Percentiles rank a stretch among this genome's conserved stretches.
These are phyloP conservation scores for Geoglossum cookeanum DNA, from an alignment of 2,329 filamentous ascomycete species.

Conservation along the genomic window DNA sequence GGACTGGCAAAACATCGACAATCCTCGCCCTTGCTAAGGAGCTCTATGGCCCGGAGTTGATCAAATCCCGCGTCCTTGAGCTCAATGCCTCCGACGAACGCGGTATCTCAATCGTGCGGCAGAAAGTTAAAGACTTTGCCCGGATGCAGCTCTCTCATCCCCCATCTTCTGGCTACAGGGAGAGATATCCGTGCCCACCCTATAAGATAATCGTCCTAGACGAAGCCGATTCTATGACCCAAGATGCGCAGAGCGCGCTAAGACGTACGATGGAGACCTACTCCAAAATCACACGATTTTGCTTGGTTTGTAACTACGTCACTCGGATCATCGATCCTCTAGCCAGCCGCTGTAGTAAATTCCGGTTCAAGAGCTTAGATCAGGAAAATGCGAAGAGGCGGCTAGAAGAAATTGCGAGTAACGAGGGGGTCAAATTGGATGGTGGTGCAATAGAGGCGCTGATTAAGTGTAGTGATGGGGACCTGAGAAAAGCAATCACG, in stretches of 20 bases:
- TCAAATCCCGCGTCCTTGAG: slow-evolving; percentile 88
- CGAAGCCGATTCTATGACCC: slow-evolving; percentile 97
- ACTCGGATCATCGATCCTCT: slow-evolving; percentile 95
- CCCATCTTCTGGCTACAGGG: slow-evolving; percentile 43
- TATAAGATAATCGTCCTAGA: slow-evolving; percentile 99
- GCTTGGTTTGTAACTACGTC: slow-evolving; percentile 96
- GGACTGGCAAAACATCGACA: slow-evolving; percentile 94
- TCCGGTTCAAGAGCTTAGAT: slow-evolving; percentile 91
- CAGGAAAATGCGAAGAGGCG: slow-evolving; percentile 63
- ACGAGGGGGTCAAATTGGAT: slow-evolving; percentile 59
- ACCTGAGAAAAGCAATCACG: slow-evolving; percentile 89
- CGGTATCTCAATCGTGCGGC: slow-evolving; percentile 87
- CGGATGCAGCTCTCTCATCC: slow-evolving; percentile 82
- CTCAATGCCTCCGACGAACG: slow-evolving; percentile 98
- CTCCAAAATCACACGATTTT: slow-evolving; percentile 89
- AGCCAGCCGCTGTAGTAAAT: slow-evolving; percentile 85
- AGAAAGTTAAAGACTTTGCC: slow-evolving; percentile 97
- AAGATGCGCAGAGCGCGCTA: slow-evolving; percentile 86
- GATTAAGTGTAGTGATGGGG: slow-evolving; percentile 77
- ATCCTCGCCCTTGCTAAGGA: slow-evolving; percentile 94
- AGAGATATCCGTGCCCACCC: slow-evolving; percentile 75
- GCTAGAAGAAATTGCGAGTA: slow-evolving; percentile 61
- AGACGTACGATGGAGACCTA: slow-evolving; percentile 97
- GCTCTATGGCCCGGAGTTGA: slow-evolving; percentile 86
- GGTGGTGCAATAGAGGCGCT: slow-evolving; percentile 66